These are phyloP conservation scores for Auricularia cornea DNA, from an alignment of 768 basidiomycete species.

Conservation along the genomic window DNA sequence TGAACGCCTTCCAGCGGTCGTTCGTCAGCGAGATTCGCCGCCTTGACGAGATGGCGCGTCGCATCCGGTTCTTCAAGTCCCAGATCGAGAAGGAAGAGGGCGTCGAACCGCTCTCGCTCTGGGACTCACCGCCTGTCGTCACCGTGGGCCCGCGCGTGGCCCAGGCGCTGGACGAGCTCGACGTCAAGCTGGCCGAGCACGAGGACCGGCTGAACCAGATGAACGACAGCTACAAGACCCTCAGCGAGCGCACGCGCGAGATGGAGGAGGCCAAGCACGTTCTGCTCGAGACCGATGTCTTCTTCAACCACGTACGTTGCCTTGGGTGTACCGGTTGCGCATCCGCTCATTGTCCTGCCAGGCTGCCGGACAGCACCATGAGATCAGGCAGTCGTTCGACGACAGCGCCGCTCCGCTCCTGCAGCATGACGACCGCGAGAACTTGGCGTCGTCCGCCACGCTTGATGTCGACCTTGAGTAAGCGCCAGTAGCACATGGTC, in stretches of 20 bases:
- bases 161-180: constrained; percentile 89
- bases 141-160: constrained; percentile 89
- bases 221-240: constrained; percentile 86
- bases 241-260: constrained; percentile 80
- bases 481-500: constrained; percentile 17
- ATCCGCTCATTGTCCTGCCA: constrained; percentile 19
- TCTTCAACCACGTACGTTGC: constrained; percentile 72
- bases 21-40: constrained; percentile 94
- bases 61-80: constrained; percentile 78
- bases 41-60: constrained; percentile 92
- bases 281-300: constrained; percentile 88
- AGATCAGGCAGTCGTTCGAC: constrained; percentile 84
- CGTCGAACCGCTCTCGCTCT: constrained; percentile 69
- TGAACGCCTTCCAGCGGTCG: constrained; percentile 97
- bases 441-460: constrained; percentile 39
- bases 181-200: constrained; percentile 76
- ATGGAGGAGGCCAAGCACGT: constrained; percentile 92
- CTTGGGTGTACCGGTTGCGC: not conserved
- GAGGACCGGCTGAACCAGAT: constrained; percentile 79
- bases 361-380: constrained; percentile 71
- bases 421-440: constrained; percentile 82
- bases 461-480: constrained; percentile 86
- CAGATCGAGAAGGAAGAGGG: constrained; percentile 87
- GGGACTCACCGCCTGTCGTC: constrained; percentile 78
- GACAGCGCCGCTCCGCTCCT: constrained; percentile 86